phyloP scores from a whole-genome alignment of 1,139 yeast genomes.

The Magnusiomyces suaveolens region DNA sequence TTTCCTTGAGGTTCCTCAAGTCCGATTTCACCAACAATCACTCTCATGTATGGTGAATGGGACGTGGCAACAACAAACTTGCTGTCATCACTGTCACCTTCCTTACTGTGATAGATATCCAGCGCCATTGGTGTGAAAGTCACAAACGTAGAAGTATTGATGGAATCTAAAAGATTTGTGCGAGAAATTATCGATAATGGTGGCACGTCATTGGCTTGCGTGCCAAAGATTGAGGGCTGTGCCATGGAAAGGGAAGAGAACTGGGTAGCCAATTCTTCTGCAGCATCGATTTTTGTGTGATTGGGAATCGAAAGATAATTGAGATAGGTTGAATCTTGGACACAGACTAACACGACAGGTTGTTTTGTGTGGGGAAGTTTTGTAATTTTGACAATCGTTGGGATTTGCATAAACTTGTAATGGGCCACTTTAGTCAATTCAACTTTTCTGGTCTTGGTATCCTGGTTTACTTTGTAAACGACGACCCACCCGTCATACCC shows the following conservation, averaged over 20 bases:
- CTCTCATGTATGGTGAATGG: constrained; percentile 9
- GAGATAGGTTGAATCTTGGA: constrained; percentile 13
- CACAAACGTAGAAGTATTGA: constrained; percentile 4
- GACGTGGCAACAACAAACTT: constrained; percentile 12
- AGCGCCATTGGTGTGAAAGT: constrained; percentile 12
- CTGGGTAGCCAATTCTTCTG: background rate
- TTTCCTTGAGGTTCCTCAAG: background rate
- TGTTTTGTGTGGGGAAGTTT: background rate
- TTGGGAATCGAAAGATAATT: constrained; percentile 1
- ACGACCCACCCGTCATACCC: constrained; percentile 12
- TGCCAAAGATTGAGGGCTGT: background rate
- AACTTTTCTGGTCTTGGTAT: background rate
- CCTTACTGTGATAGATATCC: constrained; percentile 6
- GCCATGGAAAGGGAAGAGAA: background rate
- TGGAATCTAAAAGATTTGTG: constrained; percentile 10
- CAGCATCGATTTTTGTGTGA: background rate
- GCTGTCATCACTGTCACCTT: constrained; percentile 3
- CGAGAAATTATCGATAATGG: constrained; percentile 1
- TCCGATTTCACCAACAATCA: constrained; percentile 8
- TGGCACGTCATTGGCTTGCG: background rate
- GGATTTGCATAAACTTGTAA: constrained; percentile 9
- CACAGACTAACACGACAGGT: constrained; percentile 7
- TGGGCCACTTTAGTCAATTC: constrained; percentile 6
- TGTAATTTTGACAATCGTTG: constrained; percentile 11
- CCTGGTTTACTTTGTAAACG: background rate